Conservation (phyloP, 2,329 filamentous ascomycete genomes). For the Ramichloridium luteum region DNA sequence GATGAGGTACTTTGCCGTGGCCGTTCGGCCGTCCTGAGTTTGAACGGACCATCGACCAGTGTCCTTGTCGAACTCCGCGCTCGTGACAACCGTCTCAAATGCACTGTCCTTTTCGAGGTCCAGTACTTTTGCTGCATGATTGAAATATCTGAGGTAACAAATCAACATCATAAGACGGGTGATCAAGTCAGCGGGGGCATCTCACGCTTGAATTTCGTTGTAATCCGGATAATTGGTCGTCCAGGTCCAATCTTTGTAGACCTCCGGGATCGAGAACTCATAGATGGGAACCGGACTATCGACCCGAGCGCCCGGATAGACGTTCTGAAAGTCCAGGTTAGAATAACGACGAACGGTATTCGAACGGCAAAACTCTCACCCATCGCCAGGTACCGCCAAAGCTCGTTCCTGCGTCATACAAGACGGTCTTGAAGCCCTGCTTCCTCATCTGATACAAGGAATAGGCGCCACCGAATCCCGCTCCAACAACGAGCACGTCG, state of each 20-base stretch:
- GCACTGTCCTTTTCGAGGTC: constrained; percentile 44
- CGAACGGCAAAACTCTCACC: no score
- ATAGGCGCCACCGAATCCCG: constrained; percentile 33
- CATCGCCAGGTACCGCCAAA: constrained; percentile 27
- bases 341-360: no score
- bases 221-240: constrained; percentile 21
- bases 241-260: constrained; percentile 46
- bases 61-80: constrained; percentile 39
- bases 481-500: constrained; percentile 27
- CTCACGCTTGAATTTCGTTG: constrained; percentile 25
- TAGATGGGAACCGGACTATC: constrained; percentile 27
- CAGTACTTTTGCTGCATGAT: constrained; percentile 45
- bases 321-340: no score
- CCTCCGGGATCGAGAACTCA: constrained; percentile 29
- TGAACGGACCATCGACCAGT: constrained; percentile 39
- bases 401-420: constrained; percentile 23
- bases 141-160: constrained; percentile 50
- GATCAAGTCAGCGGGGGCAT: no score
- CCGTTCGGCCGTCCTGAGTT: constrained; percentile 40
- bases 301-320: constrained; percentile 32
- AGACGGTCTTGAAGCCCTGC: constrained; percentile 16
- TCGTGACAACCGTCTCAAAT: constrained; percentile 45
- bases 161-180: no score
- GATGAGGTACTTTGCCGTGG: constrained; percentile 41
- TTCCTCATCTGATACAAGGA: constrained; percentile 31